Evolutionary conservation across 2,329 filamentous ascomycete genomes (phyloP).

Genomic region (Chrysoporthe deuterocubensis): DNA sequence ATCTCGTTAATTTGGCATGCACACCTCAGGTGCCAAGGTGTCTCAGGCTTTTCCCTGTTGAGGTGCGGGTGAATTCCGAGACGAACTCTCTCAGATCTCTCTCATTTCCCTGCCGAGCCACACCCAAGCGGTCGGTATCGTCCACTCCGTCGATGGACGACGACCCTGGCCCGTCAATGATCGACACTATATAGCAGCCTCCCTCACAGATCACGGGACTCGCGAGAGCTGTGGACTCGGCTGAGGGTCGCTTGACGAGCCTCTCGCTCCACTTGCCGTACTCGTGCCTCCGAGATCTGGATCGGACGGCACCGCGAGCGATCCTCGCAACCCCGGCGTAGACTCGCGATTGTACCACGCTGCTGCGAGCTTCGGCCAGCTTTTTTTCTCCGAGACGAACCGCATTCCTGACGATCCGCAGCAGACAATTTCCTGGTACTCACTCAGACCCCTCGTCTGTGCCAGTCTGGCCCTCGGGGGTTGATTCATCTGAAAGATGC

Average conservation of each 20-base stretch:
- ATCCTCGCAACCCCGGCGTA: constrained; percentile 1
- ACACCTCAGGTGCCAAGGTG: constrained; percentile 4
- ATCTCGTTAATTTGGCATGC: constrained; percentile 9
- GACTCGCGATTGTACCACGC: not conserved
- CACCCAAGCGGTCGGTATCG: not conserved
- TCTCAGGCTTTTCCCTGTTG: not conserved
- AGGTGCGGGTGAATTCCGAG: constrained; percentile 3
- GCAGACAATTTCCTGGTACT: not conserved
- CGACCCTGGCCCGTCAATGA: not conserved
- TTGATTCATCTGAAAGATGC: not conserved
- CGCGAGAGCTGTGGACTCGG: not conserved
- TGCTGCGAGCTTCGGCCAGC: not conserved
- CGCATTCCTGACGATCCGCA: not conserved
- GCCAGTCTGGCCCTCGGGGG: not conserved
- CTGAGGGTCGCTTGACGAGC: constrained; percentile 1
- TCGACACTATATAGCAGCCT: not conserved
- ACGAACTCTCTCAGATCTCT: constrained; percentile 2
- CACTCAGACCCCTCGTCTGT: not conserved
- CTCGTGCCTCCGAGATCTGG: not conserved
- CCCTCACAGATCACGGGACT: not conserved
- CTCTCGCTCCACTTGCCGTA: not conserved
- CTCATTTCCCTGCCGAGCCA: not conserved
- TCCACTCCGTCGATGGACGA: not conserved
- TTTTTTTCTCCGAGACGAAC: not conserved
- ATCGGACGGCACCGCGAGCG: not conserved